Percentiles rank a stretch among this genome's conserved stretches.
Conservation (phyloP, 2,329 filamentous ascomycete species). For the Chrysoporthe deuterocubensis region DNA sequence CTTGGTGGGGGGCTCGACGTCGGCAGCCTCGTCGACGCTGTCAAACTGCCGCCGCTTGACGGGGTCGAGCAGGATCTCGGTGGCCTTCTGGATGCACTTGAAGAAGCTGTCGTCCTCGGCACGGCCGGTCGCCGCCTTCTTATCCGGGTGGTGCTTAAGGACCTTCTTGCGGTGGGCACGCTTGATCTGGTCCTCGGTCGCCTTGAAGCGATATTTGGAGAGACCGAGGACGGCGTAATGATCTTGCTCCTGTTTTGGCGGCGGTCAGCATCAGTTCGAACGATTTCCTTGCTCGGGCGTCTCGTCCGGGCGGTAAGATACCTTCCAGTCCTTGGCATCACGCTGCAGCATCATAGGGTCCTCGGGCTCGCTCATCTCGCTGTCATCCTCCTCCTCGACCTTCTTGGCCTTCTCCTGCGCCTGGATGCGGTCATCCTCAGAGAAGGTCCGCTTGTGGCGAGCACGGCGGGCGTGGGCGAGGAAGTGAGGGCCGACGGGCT, state of each 20-base stretch:
- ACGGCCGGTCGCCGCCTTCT: constrained; percentile 89
- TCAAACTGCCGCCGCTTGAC: constrained; percentile 93
- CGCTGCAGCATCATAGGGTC: constrained; percentile 89
- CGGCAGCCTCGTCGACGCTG: constrained; percentile 91
- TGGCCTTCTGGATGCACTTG: constrained; percentile 99
- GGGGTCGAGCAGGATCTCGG: constrained; percentile 90
- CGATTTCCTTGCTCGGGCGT: no score
- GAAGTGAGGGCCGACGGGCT: constrained; percentile 97
- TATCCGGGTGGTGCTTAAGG: constrained; percentile 97
- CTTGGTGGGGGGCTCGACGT: constrained; percentile 90
- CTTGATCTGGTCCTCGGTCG: constrained; percentile 98
- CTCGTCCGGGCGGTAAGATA: constrained; percentile 44
- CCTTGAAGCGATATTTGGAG: constrained; percentile 88
- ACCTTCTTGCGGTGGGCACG: constrained; percentile 99
- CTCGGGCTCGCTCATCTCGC: constrained; percentile 91
- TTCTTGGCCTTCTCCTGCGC: constrained; percentile 95
- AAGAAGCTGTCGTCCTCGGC: constrained; percentile 97
- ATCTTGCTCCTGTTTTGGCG: constrained; percentile 74
- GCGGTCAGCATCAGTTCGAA: not conserved
- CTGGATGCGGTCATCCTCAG: constrained; percentile 96
- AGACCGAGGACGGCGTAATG: constrained; percentile 97
- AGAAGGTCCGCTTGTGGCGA: constrained; percentile 96
- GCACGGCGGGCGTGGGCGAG: constrained; percentile 94
- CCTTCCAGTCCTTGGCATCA: constrained; percentile 99
- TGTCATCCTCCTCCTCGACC: constrained; percentile 86